A percentile compares a stretch with the other conserved stretches of the same genome.
Conservation (phyloP, 2,329 filamentous ascomycete genomes). For the Proliferodiscus dingleyae region DNA sequence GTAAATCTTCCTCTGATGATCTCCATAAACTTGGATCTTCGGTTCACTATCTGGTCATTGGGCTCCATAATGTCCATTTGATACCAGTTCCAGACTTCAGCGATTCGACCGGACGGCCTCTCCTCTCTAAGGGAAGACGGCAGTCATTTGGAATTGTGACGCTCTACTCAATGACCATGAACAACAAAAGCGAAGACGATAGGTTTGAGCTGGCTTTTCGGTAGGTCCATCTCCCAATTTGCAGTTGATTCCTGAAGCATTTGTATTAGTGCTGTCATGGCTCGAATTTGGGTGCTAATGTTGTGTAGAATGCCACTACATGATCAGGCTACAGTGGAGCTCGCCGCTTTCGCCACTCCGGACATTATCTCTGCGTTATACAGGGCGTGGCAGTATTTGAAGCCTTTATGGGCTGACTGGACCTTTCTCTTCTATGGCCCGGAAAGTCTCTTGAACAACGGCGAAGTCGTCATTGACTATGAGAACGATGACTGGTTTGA, state of each 20-base stretch:
- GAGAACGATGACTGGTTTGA: conserved; percentile 60
- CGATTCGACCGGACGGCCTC: conserved; percentile 39
- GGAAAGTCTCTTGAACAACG: conserved; percentile 45
- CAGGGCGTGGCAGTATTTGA: conserved; percentile 56
- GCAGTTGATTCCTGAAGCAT: background rate
- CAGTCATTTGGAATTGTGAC: conserved; percentile 60
- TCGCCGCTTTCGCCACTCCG: conserved; percentile 59
- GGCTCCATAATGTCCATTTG: conserved; percentile 64
- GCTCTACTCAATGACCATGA: conserved; percentile 45
- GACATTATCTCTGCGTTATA: conserved; percentile 61
- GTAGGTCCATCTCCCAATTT: background rate
- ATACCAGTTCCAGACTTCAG: conserved; percentile 58
- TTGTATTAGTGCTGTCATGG: too few species aligned
- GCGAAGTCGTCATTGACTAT: conserved; percentile 41
- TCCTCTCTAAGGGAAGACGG: conserved; percentile 39
- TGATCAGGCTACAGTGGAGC: conserved; percentile 48
- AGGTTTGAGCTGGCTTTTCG: conserved; percentile 59
- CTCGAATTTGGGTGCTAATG: background rate
- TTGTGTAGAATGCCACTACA: conserved; percentile 46
- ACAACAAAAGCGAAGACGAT: conserved; percentile 58
- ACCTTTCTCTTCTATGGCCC: conserved; percentile 60
- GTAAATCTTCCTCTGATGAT: conserved; percentile 59
- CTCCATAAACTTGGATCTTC: conserved; percentile 59
- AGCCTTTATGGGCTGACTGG: conserved; percentile 60
- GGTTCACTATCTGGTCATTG: conserved; percentile 64